These are phyloP conservation scores for Orobanche coerulescens DNA, from an alignment of 257 asterid genomes.

Conservation along the genomic window DNA sequence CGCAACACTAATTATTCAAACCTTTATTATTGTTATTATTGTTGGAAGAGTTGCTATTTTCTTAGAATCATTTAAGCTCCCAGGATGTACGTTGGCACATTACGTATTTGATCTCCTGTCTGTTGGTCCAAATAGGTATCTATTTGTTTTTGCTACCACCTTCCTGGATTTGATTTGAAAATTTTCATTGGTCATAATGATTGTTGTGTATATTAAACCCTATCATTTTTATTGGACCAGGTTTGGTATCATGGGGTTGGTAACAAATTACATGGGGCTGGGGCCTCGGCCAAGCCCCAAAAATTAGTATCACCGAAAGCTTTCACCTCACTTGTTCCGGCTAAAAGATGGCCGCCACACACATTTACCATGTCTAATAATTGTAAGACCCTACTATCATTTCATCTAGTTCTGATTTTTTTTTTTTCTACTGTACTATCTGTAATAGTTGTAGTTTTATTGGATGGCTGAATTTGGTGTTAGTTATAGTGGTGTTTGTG, in stretches of 20 bases:
- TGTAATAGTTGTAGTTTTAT: background rate
- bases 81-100: background rate
- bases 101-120: background rate
- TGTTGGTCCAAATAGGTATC: background rate
- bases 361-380: background rate
- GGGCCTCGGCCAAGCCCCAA: constrained; percentile 45
- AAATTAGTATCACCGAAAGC: background rate
- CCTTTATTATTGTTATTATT: background rate
- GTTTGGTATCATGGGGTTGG: constrained; percentile 84
- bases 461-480: background rate
- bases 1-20: background rate
- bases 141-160: background rate
- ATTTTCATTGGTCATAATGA: background rate
- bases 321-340: background rate
- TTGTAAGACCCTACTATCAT: constrained; percentile 1
- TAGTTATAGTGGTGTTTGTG: too few species aligned
- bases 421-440: background rate
- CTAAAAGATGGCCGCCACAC: constrained; percentile 3
- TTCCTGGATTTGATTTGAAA: background rate
- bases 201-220: background rate
- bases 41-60: background rate
- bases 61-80: background rate
- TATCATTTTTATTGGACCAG: constrained; percentile 23
- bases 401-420: constrained; percentile 6
- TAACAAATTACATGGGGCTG: constrained; percentile 68